Evolutionary conservation across 2,329 filamentous ascomycete genomes (phyloP), one percentile per base, ranked within the genome.

Genomic region (Colletotrichum orchidophilum): DNA sequence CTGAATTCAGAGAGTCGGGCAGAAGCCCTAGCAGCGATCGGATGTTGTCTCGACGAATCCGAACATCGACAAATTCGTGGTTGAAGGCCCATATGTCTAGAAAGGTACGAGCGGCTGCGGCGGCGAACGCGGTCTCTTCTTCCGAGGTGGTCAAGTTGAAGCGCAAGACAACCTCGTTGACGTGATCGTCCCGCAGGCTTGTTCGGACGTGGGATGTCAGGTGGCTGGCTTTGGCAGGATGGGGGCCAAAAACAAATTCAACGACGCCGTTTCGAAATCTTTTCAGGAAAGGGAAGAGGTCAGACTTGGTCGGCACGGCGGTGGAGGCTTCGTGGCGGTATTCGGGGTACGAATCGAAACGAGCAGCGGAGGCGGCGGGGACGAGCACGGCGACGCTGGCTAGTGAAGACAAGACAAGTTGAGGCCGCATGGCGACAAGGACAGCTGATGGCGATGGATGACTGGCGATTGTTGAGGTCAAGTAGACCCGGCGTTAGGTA

Each of bases 11-110:
- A 7, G 93, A 93, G 12, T 84, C 77, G 11, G 96, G 96, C 6
- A 99, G 87, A 29, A 97, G 87, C 31, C 90, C 91, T 27, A 97
- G 87, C 33, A 98, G 85, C 18, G 93, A 90, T n/a, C 91, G 88
- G 12, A 97, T 90, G 74, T 94, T 91, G 75, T 94, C 90, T 78
- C 93, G 90, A 63, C 92, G 88, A 60, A 98, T 81, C 52, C 94
- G 88, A 63, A 98, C 91, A 79, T 99, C 96, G 29, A 96, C 93
- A 85, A 93, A 96, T 71, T 94, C 88, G 21, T 91, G 86, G 6
- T 92, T 93, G 75, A 93, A 94, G 26, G 94, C 92, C 96, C 96
- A 99, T 1, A 98, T 89, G 78, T 99, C 96, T 52, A 98, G 85
- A 76, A 96, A 92, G 27, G 98, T 87, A 21, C 90, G 89, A 72